Percentiles rank a stretch among this genome's conserved stretches.
Conservation (phyloP, 441 rosid species). For the Croton setiger region DNA sequence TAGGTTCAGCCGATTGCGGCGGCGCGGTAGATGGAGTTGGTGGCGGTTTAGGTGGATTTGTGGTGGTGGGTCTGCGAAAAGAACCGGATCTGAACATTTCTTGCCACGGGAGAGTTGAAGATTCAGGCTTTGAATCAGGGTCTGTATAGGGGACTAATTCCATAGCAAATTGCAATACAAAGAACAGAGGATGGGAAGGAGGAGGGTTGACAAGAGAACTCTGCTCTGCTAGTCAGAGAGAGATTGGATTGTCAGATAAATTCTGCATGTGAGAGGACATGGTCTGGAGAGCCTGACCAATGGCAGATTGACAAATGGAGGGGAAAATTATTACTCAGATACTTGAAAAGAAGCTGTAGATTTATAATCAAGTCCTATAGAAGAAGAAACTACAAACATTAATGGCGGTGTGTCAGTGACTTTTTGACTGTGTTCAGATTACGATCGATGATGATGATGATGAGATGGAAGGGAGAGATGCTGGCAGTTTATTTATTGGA, state of each 20-base stretch:
- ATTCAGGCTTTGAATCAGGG: conserved; percentile 41
- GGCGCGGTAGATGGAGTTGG: conserved; percentile 18
- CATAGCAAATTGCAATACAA: conserved; percentile 47
- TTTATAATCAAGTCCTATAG: neutral
- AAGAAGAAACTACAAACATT: neutral
- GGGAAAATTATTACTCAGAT: neutral
- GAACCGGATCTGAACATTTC: conserved; percentile 97
- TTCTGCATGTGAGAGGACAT: neutral
- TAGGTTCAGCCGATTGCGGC: conserved; percentile 9
- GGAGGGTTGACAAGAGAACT: neutral
- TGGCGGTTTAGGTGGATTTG: conserved; percentile 25
- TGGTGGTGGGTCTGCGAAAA: conserved; percentile 54
- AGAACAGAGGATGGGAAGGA: neutral
- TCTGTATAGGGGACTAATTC: conserved; percentile 68
- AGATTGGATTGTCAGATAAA: neutral
- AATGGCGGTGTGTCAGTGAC: conserved; percentile 19
- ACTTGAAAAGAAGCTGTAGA: neutral
- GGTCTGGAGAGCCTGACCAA: neutral
- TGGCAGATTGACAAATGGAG: neutral
- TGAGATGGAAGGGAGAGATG: neutral
- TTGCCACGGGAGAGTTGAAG: conserved; percentile 65
- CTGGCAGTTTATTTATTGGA: too few relatives aligned
- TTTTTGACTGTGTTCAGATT: conserved; percentile 1
- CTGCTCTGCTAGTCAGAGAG: neutral
- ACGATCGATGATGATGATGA: neutral